Base-by-base conservation (phyloP, 306 rosid genomes). In the Cucurbita ficifolia region DNA sequence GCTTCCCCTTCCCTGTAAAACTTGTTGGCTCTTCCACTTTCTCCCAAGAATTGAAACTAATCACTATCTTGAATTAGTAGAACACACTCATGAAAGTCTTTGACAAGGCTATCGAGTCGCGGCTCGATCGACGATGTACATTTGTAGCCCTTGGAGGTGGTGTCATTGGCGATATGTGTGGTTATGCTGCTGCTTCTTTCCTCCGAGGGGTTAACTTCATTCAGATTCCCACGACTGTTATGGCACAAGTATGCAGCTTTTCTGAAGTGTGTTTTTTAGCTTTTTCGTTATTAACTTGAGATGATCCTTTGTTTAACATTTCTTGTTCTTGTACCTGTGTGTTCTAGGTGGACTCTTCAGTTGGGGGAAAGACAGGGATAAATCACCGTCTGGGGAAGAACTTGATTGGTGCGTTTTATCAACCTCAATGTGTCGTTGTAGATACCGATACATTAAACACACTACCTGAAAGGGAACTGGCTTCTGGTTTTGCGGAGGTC, bases 111-210 rank as follows among this genome's bases (percentile, higher is more conserved):
- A 94, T 94, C 24, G 92, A 86, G 84, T 87, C 92, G 0, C 81
- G 96, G 49, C 76, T 94, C 54, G 99, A 91, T 76, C 83, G 96
- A 21, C 84, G 89, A 17, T 82, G 92, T 73, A 91, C 96, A 0
- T 91, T 94, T 83, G 91, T 94, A 76, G 99, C 99, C 59, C 97
- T 94, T 58, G 99, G 99, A 76, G 99, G 97, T 22, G 96, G 99
- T 69, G 99, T 95, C 60, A 84, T 91, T 52, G 99, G 97, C 1
- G 99, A 95, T 78, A 86, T 95, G 96, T 87, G 99, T 84, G 99
- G 97, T 78, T 95, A 55, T 82, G 97, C 96, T 72, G 99, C 99
- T 14, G 85, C 97, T 58, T 10, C 92, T 36, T 95, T 83, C 83
- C 89, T 95, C 13, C 89, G 96, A 4, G 99, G 99, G 61, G 96